Base-by-base conservation (phyloP, 805 yeast genomes). In the Candida yuanshanica region DNA sequence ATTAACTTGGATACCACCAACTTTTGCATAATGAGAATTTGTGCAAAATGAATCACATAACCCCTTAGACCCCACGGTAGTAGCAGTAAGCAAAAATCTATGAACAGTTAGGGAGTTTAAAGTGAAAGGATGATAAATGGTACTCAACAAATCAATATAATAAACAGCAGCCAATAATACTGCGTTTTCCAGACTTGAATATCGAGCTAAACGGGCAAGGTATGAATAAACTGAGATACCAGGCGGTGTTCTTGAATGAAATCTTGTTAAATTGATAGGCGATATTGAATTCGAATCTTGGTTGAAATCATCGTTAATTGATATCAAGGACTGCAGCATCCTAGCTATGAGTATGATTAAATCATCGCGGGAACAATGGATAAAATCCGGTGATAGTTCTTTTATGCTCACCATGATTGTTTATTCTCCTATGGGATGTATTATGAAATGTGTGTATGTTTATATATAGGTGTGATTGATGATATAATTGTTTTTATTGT, bases 211-310 rank as follows among this genome's bases (percentile, higher is more conserved):
- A 51, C 98, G 72, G 35, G 80, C 63, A 34, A 90, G 62, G 54
- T 91, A 91, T 41, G 84, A 85, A 49, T 74, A 75, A 13, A 89
- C 77, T 6, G 95, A 82, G 34, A 91, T 91, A 14, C 75, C 75
- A 0, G 99, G 98, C 4, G 97, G 95, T 0, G 91, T 81, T 47
- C 97, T 72, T 4, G 97, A 89, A 60, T 91, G 99, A 60, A 91
- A 91, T 49, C 98, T 68, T 1, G 99, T 91, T 39, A 93, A 70
- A 34, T 67, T 62, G 14, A 61, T 54, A 11, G 68, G 59, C 14
- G 62, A 57, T 5, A 70, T 24, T 22, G 59, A 40, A 48, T 35
- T 33, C 2, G 62, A 43, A 58, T 63, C 32, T 21, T 58, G 47
- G 25, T 55, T 55, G 38, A 53, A 55, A 16, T 66, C 65, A 63